phyloP scores from a whole-genome alignment of 106 monocot genomes.

The Allium cepa region DNA sequence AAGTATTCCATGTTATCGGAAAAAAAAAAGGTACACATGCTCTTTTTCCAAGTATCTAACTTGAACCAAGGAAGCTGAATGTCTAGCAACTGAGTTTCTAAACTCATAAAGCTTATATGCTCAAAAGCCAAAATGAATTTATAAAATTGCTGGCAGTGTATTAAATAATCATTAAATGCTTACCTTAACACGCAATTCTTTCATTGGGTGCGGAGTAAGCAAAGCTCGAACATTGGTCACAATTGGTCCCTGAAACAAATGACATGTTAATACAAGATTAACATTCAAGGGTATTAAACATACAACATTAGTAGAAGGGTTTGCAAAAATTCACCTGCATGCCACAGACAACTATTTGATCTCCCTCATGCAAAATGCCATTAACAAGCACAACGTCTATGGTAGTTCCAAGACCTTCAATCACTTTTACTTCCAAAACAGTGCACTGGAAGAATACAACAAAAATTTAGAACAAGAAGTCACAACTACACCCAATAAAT shows the following conservation, averaged over 20 bases:
- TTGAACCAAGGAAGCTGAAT: too few relatives aligned
- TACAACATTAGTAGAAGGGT: neutral
- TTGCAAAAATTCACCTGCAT: slow-evolving; percentile 65
- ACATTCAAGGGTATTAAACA: neutral
- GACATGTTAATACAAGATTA: neutral
- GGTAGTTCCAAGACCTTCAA: slow-evolving; percentile 93
- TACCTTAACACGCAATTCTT: slow-evolving; percentile 94
- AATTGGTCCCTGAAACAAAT: slow-evolving; percentile 70
- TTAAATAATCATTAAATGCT: slow-evolving; percentile 2
- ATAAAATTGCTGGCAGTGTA: too few relatives aligned
- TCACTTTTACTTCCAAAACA: slow-evolving; percentile 93
- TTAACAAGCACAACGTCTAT: slow-evolving; percentile 95
- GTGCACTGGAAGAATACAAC: slow-evolving; percentile 54
- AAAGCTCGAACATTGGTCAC: slow-evolving; percentile 86
- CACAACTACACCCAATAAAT: neutral
- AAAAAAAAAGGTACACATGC: too few relatives aligned
- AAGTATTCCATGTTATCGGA: too few relatives aligned
- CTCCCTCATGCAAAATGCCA: slow-evolving; percentile 89
- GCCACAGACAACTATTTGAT: slow-evolving; percentile 97
- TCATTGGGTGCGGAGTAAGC: slow-evolving; percentile 96
- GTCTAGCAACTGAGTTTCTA: too few relatives aligned
- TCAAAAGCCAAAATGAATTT: too few relatives aligned
- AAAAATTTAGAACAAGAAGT: neutral
- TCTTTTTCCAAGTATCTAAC: too few relatives aligned
- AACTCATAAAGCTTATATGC: too few relatives aligned